Percentiles rank a stretch among this genome's conserved stretches.
Conservation (phyloP, 2,329 filamentous ascomycete genomes). For the Hypoxylon sp. region DNA sequence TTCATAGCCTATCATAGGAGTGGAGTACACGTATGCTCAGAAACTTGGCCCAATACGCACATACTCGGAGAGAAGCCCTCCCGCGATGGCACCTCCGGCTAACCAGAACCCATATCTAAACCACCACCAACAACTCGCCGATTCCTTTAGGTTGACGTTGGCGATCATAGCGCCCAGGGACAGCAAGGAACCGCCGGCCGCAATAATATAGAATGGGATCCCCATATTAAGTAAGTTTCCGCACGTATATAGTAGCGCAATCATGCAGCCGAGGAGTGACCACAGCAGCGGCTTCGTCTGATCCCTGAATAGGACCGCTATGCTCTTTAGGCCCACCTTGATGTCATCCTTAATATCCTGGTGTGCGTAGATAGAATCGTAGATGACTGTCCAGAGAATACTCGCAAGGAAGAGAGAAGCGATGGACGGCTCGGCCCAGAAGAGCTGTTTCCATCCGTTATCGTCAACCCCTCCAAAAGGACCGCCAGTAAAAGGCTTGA, state of each 20-base stretch:
- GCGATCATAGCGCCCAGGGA: slow-evolving; percentile 52
- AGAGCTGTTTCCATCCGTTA: slow-evolving; percentile 16
- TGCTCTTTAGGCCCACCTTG: slow-evolving; percentile 55
- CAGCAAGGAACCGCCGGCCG: slow-evolving; percentile 46
- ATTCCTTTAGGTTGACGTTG: slow-evolving; percentile 50
- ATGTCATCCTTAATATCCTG: slow-evolving; percentile 56
- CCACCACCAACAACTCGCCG: slow-evolving; percentile 55
- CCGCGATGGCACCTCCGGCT: slow-evolving; percentile 51
- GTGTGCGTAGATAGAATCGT: slow-evolving; percentile 58
- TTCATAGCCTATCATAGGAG: slow-evolving; percentile 10
- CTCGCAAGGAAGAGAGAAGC: slow-evolving; percentile 50
- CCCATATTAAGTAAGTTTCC: slow-evolving; percentile 45
- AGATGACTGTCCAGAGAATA: slow-evolving; percentile 55
- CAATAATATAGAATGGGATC: slow-evolving; percentile 46
- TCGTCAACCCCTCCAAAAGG: slow-evolving; percentile 42
- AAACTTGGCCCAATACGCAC: slow-evolving; percentile 23
- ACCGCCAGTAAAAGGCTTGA: slow-evolving; percentile 46
- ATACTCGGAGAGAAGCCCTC: slow-evolving; percentile 47
- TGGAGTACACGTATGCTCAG: slow-evolving; percentile 3
- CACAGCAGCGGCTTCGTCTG: slow-evolving; percentile 49
- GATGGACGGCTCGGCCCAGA: slow-evolving; percentile 48
- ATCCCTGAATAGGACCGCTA: slow-evolving; percentile 53
- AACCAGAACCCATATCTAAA: slow-evolving; percentile 54
- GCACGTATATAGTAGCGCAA: slow-evolving; percentile 42
- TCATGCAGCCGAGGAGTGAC: slow-evolving; percentile 47